phyloP scores from a whole-genome alignment of 345 rosid genomes.

The Passiflora organensis region DNA sequence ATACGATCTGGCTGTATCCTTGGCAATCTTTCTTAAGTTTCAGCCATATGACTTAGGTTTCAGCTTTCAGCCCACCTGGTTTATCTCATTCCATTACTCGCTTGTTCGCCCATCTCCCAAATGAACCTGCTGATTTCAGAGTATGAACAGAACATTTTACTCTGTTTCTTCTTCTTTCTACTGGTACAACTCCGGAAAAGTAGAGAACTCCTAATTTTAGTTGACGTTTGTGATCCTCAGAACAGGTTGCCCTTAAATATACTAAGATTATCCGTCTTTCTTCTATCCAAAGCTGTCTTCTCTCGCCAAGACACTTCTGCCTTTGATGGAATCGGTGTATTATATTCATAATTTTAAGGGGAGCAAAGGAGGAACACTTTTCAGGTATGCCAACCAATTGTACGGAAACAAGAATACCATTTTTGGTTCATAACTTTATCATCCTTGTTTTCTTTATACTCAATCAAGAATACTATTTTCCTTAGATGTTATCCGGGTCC shows the following conservation, averaged over 20 bases:
- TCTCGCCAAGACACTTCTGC: conserved; percentile 64
- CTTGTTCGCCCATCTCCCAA: not conserved
- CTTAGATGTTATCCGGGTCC: conserved; percentile 83
- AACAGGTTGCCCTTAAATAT: conserved; percentile 30
- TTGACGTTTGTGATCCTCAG: not conserved
- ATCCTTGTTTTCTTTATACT: not conserved
- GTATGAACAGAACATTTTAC: not conserved
- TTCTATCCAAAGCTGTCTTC: conserved; percentile 93
- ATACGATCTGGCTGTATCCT: conserved; percentile 98
- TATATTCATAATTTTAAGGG: conserved; percentile 96
- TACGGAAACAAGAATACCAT: not conserved
- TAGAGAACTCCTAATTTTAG: no score
- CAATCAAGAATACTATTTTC: not conserved
- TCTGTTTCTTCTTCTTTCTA: not conserved
- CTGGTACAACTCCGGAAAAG: no score
- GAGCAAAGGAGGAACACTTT: conserved; percentile 73
- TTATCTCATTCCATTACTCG: not conserved
- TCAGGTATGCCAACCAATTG: conserved; percentile 45
- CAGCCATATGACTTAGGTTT: not conserved
- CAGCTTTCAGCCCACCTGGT: not conserved
- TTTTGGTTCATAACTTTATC: not conserved
- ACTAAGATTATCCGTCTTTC: conserved; percentile 78
- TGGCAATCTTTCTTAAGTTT: conserved; percentile 3
- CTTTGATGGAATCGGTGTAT: conserved; percentile 81
- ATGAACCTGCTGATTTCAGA: not conserved